Base-by-base conservation (phyloP, 805 yeast species). In the Cyberlindnera mrakii region DNA sequence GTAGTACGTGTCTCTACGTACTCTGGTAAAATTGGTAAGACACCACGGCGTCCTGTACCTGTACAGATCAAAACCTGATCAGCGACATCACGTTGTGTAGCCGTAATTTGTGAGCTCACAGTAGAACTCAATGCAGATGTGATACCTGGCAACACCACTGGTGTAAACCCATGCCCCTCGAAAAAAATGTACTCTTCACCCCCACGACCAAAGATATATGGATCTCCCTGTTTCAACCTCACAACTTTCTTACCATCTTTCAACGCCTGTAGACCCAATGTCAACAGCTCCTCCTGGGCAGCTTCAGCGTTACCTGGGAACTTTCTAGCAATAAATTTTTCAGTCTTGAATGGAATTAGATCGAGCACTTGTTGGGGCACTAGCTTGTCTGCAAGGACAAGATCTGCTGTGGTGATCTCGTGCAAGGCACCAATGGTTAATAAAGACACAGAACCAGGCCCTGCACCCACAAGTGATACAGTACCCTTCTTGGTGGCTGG, bases 251-350 rank as follows among this genome's bases (percentile, higher is more conserved):
- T 72, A 14, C 96, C 96, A 40, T 71, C 62, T 23, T 68, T 50
- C 20, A 88, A 61, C 0, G 80, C 82, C 30, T 72, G 73, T 15
- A 91, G 64, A 0, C 96, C 97, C 50, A 82, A 60, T n/a, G 72
- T 67, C 30, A 88, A 66, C 35, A 91, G 71, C 62, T 91, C 96
- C 46, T 84, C 75, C 63, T 91, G 98, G 0, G 98, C 98, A 38
- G 75, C 75, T 56, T 89, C 96, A 1, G 98, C 97, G 60, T 91
- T 91, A 1, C 98, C 98, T 3, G 98, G 98, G 65, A 89, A 91
- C 62, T 91, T 91, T 33, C 88, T 74, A 2, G 98, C 98, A 46
- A 91, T 89, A 59, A 85, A 88, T 4, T 83, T 68, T 36, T 80
- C 82, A 1, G 95, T 85, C 27, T 71, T 70, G 27, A 74, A 60